Base-by-base conservation (phyloP, 2,329 filamentous ascomycete genomes). In the Exophiala mesophila region DNA sequence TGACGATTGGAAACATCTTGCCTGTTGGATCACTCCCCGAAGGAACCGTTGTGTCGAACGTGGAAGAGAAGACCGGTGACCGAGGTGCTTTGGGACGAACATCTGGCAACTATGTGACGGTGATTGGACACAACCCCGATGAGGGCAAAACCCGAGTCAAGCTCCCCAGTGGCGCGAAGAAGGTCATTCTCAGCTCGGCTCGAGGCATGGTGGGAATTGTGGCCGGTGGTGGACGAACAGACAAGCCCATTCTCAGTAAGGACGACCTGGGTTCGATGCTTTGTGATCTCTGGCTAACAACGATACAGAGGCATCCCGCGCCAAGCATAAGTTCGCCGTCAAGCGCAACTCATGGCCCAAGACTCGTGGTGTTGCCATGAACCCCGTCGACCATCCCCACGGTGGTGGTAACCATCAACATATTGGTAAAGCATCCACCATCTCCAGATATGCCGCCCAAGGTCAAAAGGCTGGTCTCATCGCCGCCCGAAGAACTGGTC, bases 301-400 rank as follows among this genome's bases (percentile, higher is more conserved):
- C 58, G 19, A 44, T 39, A 73, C 78, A 86, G 82, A 98, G 90
- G 92, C 92, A 66, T 97, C 90, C 67, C 88, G 92, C 70, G 92
- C 92, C 67, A 98, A 97, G 88, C 90, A 97, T 72, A 98, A 98
- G 86, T 98, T 95, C 78, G 88, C 89, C 63, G 94, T 96, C 78
- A 98, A 98, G 88, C 88, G 92, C 71, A 97, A 98, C 88, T 90
- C 83, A 69, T 98, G 92, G 92, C 92, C 92, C 76, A 96, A 94
- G 87, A 98, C 92, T 81, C 90, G 92, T 92, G 92, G 92, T 96
- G 92, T 98, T 84, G 92, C 92, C 75, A 98, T 98, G 92, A 98
- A 98, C 80, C 92, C 92, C 65, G 92, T 98, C 67, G 92, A 98
- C 77, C 92, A 98, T 82, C 86, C 86, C 73, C 86, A 92, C 83